phyloP scores from a whole-genome alignment of 176 grass and related monocot species.

The Paspalum vaginatum region DNA sequence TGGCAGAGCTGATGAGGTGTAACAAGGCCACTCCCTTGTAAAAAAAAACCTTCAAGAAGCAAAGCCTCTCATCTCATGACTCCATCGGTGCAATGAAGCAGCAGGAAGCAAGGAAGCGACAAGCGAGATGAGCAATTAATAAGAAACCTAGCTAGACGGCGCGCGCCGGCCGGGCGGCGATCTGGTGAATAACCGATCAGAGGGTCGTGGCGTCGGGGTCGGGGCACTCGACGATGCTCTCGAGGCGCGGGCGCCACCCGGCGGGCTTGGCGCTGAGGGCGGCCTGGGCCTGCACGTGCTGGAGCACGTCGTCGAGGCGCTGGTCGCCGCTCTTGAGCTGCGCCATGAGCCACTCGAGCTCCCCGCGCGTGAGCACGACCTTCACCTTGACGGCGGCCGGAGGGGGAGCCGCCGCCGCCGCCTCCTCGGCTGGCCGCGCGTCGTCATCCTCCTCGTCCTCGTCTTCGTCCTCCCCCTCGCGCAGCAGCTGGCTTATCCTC shows the following conservation, averaged over 20 bases:
- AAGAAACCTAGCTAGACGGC: not conserved
- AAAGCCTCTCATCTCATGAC: not conserved
- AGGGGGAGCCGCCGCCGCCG: not conserved
- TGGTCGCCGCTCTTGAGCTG: conserved; percentile 72
- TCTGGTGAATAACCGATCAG: no score
- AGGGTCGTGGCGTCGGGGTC: conserved; percentile 29
- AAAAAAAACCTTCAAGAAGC: not conserved
- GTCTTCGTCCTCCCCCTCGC: conserved; percentile 3
- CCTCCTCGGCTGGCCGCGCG: not conserved
- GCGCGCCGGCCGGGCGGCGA: not conserved
- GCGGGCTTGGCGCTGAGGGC: not conserved
- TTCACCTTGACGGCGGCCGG: conserved; percentile 63
- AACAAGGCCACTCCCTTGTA: conserved; percentile 23
- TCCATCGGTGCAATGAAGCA: not conserved
- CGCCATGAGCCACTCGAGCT: conserved; percentile 83
- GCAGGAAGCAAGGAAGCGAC: not conserved
- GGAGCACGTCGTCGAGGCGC: conserved; percentile 67
- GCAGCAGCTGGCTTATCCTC: conserved; percentile 31
- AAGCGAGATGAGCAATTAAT: not conserved
- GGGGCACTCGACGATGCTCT: conserved; percentile 54
- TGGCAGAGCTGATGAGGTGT: not conserved
- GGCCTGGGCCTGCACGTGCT: conserved; percentile 45
- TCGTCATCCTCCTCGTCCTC: no score
- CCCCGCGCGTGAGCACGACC: conserved; percentile 61
- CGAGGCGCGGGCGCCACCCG: conserved; percentile 49